Conservation (phyloP, 1,284 basidiomycete genomes). For the Marasmius oreades region DNA sequence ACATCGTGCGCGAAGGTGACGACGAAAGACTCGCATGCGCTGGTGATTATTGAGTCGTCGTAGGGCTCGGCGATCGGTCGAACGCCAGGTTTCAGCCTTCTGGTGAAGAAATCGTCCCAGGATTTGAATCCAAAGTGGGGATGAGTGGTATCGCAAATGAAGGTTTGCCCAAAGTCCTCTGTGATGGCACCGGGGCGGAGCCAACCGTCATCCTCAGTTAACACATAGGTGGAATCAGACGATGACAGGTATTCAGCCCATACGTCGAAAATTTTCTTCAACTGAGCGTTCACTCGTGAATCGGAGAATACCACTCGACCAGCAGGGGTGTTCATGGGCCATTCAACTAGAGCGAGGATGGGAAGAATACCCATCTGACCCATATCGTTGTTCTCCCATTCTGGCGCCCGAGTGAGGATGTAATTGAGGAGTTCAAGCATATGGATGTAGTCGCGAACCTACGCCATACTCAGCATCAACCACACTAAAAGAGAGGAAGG, state of each 20-base stretch:
- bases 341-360: constrained; percentile 41
- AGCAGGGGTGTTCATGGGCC: constrained; percentile 43
- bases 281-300: constrained; percentile 32
- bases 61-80: too few species aligned
- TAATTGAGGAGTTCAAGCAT: not conserved
- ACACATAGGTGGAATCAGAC: constrained; percentile 35
- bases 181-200: constrained; percentile 35
- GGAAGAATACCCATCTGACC: constrained; percentile 24
- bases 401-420: not conserved
- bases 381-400: too few species aligned
- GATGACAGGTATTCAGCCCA: constrained; percentile 48
- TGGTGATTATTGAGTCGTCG: constrained; percentile 14
- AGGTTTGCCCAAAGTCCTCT: constrained; percentile 24
- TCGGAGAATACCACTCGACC: constrained; percentile 43
- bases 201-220: constrained; percentile 41
- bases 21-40: constrained; percentile 30
- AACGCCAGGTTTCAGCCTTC: too few species aligned
- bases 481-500: too few species aligned
- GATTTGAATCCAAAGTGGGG: constrained; percentile 30
- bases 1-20: constrained; percentile 26
- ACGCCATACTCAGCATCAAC: too few species aligned
- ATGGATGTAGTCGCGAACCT: not conserved
- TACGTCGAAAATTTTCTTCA: constrained; percentile 38
- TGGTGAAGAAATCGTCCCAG: too few species aligned
- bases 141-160: constrained; percentile 20